Conservation (phyloP, 2,329 filamentous ascomycete genomes). For the Aureobasidium sp. region DNA sequence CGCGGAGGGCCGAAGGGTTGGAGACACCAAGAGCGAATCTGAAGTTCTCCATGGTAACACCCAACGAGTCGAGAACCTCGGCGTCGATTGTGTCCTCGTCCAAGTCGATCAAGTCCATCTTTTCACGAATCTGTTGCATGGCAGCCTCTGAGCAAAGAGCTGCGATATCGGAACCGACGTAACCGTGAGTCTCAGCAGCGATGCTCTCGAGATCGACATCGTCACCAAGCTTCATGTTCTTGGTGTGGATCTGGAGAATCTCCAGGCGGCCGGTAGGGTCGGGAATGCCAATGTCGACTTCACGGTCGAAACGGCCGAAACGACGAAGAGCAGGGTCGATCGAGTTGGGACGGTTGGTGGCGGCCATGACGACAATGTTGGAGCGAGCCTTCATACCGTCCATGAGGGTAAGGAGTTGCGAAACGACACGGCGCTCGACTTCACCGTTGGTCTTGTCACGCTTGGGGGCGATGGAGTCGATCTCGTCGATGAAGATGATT, state of each 20-base stretch:
- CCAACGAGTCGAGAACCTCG: conserved; percentile 93
- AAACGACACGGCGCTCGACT: conserved; percentile 96
- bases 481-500: conserved; percentile 99
- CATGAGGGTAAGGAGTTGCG: conserved; percentile 94
- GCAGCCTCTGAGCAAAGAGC: conserved; percentile 97
- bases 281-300: conserved; percentile 96
- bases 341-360: conserved; percentile 97
- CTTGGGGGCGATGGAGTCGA: conserved; percentile 98
- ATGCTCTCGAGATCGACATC: conserved; percentile 97
- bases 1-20: conserved; percentile 96
- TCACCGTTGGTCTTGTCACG: conserved; percentile 99
- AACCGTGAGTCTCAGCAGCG: conserved; percentile 95
- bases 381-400: conserved; percentile 99
- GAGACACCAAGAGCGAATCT: conserved; percentile 94
- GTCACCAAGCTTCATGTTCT: conserved; percentile 99
- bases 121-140: conserved; percentile 99
- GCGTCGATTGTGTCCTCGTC: conserved; percentile 99
- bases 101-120: conserved; percentile 99
- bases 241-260: conserved; percentile 98
- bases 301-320: conserved; percentile 97
- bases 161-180: conserved; percentile 96
- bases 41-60: conserved; percentile 99
- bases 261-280: conserved; percentile 97
- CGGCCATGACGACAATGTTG: conserved; percentile 98
- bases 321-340: conserved; percentile 96